Conservation (phyloP, 2,329 filamentous ascomycete species). For the Cercospora sp. region DNA sequence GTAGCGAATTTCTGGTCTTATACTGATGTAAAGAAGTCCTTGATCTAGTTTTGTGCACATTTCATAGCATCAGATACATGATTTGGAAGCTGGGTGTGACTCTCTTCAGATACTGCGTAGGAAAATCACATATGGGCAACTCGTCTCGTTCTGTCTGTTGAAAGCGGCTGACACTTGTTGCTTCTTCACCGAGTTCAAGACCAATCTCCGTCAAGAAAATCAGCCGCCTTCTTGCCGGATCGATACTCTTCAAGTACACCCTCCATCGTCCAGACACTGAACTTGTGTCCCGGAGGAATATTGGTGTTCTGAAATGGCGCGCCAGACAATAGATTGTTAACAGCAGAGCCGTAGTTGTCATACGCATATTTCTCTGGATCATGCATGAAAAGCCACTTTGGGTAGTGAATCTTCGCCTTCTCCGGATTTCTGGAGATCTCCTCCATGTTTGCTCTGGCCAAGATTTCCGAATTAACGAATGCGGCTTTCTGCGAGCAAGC, state of each 20-base stretch:
- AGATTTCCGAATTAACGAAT: conserved; percentile 50
- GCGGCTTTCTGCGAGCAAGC: conserved; percentile 53
- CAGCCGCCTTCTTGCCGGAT: background rate
- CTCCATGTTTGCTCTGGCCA: conserved; percentile 52
- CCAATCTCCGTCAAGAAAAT: conserved; percentile 3
- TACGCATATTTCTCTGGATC: conserved; percentile 30
- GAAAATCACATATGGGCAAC: background rate
- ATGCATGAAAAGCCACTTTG: conserved; percentile 45
- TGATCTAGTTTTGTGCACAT: background rate
- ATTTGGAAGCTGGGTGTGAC: background rate
- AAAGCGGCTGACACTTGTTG: background rate
- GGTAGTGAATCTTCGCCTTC: conserved; percentile 47
- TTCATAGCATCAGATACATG: background rate
- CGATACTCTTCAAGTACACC: background rate
- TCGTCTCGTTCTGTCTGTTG: background rate
- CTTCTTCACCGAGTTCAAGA: background rate
- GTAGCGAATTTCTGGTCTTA: no score
- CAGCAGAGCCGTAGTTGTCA: conserved; percentile 26
- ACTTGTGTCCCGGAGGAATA: conserved; percentile 24
- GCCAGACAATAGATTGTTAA: conserved; percentile 19
- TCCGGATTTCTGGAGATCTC: conserved; percentile 51
- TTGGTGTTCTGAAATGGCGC: conserved; percentile 23
- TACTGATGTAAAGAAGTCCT: background rate
- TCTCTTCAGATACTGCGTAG: background rate
- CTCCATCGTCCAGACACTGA: conserved; percentile 27